Evolutionary conservation across 768 basidiomycete genomes (phyloP).

Genomic region (Cubamyces sp.): DNA sequence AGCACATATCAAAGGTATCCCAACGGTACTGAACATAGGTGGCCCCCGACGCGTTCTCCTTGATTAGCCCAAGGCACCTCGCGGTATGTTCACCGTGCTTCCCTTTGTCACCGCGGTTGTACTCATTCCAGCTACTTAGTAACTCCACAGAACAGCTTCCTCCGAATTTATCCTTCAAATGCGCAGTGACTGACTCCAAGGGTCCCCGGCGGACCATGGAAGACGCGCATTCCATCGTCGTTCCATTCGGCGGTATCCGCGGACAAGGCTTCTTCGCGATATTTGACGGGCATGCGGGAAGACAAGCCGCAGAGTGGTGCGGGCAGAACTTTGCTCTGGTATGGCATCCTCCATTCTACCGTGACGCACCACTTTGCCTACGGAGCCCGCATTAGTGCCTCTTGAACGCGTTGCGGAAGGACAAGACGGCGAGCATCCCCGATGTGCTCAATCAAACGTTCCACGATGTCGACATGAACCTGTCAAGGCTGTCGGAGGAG

Average conservation of each 20-base stretch:
- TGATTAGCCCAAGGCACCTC: slow-evolving; percentile 16
- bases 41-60: not conserved
- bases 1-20: not conserved
- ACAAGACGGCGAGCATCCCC: slow-evolving; percentile 66
- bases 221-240: slow-evolving; percentile 94
- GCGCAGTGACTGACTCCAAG: slow-evolving; percentile 79
- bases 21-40: not conserved
- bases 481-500: slow-evolving; percentile 84
- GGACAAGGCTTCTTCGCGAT: slow-evolving; percentile 99
- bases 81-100: not conserved
- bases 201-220: slow-evolving; percentile 95
- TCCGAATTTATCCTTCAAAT: slow-evolving; percentile 40
- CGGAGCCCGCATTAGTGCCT: slow-evolving; percentile 50
- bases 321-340: slow-evolving; percentile 95
- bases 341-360: slow-evolving; percentile 26
- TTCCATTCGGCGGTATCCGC: slow-evolving; percentile 87
- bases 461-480: slow-evolving; percentile 83
- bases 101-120: not conserved
- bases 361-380: slow-evolving; percentile 8
- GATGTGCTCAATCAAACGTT: slow-evolving; percentile 93
- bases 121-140: not conserved
- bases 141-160: slow-evolving; percentile 22
- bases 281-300: slow-evolving; percentile 98
- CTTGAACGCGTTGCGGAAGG: slow-evolving; percentile 67
- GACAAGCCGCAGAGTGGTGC: slow-evolving; percentile 99